Evolutionary conservation across 148 eudicot species (phyloP), one percentile per base, ranked within the genome.

Genomic region (Beta vulgaris): DNA sequence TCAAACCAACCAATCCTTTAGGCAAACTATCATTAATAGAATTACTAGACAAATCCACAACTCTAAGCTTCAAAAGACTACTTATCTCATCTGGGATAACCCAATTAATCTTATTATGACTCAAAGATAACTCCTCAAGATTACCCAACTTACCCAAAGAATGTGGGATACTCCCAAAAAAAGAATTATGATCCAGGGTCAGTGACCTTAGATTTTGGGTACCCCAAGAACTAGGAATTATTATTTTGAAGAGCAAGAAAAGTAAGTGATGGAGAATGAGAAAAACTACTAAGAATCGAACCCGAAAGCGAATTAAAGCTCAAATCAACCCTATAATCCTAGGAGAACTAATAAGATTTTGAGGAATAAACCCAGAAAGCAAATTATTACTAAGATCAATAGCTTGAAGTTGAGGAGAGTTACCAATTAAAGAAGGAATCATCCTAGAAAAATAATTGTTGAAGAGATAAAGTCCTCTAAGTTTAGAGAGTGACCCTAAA

Each of bases 331-430:
- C 97, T 87, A 69, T 84, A 6, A 90, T 15, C 82, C 82, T 86
- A 57, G 91, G 77, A 29, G 96, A 86, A 67, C 77, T 85, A 23
- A 84, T 80, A 73, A 94, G 78, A 25, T 53, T 77, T 28, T 82
- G 69, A 23, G 97, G 91, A 49, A 91, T 82, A 19, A 76, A 67
- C 35, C 97, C 98, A 51, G 36, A 39, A 59, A 94, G 87, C 60
- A 83, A 74, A 86, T 94, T 94, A 51, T 83, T 83, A 67, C 97
- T 88, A 44, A 94, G 72, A 83, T 91, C 97, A 81, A 94, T 75
- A 59, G 83, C 79, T 69, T 83, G 93, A 49, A 91, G 85, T 29
- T 43, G 64, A 48, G 76, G 77, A 23, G 81, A 78, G 53, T 71
- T 72, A 28, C 86, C 89, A 59, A 94, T 77, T 21, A 93, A 85